A percentile compares a stretch with the other conserved stretches of the same genome.
Evolutionary conservation across 805 yeast species (phyloP).

Genomic region (Torulaspora maleeae): DNA sequence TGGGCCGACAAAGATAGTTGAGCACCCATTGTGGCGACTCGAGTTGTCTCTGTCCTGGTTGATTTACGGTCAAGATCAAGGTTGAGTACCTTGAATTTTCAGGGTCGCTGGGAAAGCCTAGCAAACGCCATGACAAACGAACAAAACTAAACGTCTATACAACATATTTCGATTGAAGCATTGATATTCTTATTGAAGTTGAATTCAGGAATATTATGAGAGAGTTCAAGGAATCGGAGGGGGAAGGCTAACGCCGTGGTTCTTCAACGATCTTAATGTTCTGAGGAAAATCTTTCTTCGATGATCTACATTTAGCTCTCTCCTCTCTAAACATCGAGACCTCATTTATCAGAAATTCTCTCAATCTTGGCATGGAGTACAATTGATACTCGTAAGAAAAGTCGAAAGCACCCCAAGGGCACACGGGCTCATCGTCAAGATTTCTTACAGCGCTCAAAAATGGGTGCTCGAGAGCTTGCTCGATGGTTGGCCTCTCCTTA

Average conservation of each 20-base stretch:
- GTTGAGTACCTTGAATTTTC: neutral
- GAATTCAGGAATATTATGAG: neutral
- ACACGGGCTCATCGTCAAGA: conserved; percentile 50
- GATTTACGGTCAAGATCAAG: neutral
- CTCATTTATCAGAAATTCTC: conserved; percentile 47
- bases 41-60: neutral
- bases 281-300: conserved; percentile 3
- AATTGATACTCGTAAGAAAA: conserved; percentile 57
- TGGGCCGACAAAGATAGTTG: conserved; percentile 83
- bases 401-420: conserved; percentile 48
- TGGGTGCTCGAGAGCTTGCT: conserved; percentile 52
- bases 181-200: neutral
- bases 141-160: neutral
- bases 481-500: conserved; percentile 48
- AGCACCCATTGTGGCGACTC: conserved; percentile 62
- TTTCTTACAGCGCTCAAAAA: conserved; percentile 54
- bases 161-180: neutral
- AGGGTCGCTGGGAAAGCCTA: neutral
- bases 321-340: conserved; percentile 46
- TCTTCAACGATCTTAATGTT: conserved; percentile 5
- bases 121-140: neutral
- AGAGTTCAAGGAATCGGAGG: neutral
- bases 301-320: conserved; percentile 14
- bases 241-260: neutral
- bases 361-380: conserved; percentile 42